These are phyloP conservation scores for Macrocystidia cucumis DNA, from an alignment of 1,284 basidiomycete genomes.

Conservation along the genomic window DNA sequence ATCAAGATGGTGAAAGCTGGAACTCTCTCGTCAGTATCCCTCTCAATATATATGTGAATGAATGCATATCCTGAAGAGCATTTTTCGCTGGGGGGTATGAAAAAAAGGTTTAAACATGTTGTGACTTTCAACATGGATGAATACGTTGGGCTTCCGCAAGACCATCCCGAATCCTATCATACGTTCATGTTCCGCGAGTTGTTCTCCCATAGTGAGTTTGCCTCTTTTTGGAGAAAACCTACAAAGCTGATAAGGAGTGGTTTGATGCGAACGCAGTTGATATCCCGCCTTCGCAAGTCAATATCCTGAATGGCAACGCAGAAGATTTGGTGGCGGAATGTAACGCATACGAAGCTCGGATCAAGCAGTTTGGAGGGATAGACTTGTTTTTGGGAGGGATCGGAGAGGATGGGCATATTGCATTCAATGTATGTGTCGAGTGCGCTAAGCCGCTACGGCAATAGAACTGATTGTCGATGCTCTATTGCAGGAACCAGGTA, in stretches of 20 bases:
- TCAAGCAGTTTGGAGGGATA: slow-evolving; percentile 76
- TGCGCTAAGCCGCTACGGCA: no score
- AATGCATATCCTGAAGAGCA: no score
- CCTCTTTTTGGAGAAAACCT: slow-evolving; percentile 1
- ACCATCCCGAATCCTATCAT: slow-evolving; percentile 83
- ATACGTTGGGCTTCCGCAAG: slow-evolving; percentile 76
- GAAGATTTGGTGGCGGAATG: slow-evolving; percentile 77
- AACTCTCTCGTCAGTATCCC: slow-evolving; percentile 58
- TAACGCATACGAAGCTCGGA: slow-evolving; percentile 71
- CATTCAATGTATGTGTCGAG: slow-evolving; percentile 67
- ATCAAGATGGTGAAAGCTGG: slow-evolving; percentile 74
- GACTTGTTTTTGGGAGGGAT: slow-evolving; percentile 92
- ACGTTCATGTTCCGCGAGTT: slow-evolving; percentile 90
- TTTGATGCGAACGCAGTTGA: slow-evolving; percentile 46
- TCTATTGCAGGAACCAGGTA: slow-evolving; percentile 54
- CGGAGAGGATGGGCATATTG: slow-evolving; percentile 88
- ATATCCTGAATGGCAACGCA: slow-evolving; percentile 81
- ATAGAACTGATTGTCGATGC: no score
- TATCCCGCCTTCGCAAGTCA: slow-evolving; percentile 75
- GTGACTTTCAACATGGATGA: slow-evolving; percentile 93
- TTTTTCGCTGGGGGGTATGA: no score
- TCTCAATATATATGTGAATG: slow-evolving; percentile 3
- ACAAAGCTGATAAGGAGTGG: not conserved
- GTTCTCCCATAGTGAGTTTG: slow-evolving; percentile 65
- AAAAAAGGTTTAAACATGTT: slow-evolving; percentile 68